These are phyloP conservation scores for Mimosa bimucronata DNA, from an alignment of 306 rosid species.

Conservation along the genomic window DNA sequence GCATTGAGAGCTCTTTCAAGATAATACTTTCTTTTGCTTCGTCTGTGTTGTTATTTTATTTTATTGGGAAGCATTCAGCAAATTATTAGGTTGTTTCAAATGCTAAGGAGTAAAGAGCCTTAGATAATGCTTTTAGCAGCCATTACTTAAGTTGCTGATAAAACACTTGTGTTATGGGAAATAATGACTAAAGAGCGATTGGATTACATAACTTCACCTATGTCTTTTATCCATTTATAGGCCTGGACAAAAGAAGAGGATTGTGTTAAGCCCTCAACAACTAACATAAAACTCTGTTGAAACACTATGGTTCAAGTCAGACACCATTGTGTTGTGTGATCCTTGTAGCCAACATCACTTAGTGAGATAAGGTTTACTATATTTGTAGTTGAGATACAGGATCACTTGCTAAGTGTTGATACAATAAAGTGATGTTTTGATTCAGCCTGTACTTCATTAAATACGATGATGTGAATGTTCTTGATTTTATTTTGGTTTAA, in stretches of 20 bases:
- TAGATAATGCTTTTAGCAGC: too few species aligned
- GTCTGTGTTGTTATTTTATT: not conserved
- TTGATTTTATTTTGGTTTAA: not conserved
- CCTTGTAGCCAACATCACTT: too few species aligned
- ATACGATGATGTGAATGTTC: constrained; percentile 7
- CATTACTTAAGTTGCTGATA: too few species aligned
- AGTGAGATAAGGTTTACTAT: too few species aligned
- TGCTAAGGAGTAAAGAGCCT: not conserved
- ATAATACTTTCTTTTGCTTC: not conserved
- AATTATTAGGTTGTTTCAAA: not conserved
- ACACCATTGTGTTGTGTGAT: too few species aligned
- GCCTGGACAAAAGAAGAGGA: not conserved
- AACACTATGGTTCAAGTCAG: too few species aligned
- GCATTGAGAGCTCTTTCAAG: not conserved
- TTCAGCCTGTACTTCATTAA: constrained; percentile 3
- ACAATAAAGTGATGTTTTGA: not conserved
- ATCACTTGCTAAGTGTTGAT: not conserved
- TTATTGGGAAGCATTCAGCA: not conserved
- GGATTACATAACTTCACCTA: not conserved
- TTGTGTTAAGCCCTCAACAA: not conserved
- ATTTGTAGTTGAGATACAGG: constrained; percentile 18
- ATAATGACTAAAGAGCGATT: not conserved
- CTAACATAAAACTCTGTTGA: not conserved
- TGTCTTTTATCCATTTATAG: not conserved
- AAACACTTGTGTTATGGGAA: too few species aligned